phyloP scores from a whole-genome alignment of 2,329 filamentous ascomycete species.

The Orbilia ellipsospora region DNA sequence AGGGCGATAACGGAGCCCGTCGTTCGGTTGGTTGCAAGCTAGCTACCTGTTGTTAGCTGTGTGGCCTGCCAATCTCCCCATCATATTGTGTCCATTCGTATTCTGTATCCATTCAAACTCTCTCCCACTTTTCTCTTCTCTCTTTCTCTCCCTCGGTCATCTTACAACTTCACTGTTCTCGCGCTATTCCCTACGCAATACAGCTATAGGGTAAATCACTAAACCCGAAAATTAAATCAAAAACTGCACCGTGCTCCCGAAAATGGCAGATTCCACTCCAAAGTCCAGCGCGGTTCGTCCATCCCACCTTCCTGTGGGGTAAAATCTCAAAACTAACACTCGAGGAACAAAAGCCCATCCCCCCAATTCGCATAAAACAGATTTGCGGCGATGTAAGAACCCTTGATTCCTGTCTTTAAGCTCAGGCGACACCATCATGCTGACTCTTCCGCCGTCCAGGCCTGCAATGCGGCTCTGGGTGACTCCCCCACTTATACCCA shows the following conservation, averaged over 20 bases:
- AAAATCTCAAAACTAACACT: slow-evolving; percentile 12
- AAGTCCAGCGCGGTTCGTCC: slow-evolving; percentile 37
- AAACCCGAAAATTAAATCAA: not conserved
- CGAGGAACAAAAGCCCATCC: slow-evolving; percentile 69
- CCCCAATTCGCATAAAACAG: slow-evolving; percentile 80
- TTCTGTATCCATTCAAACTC: not conserved
- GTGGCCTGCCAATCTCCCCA: not conserved
- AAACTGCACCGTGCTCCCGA: not conserved
- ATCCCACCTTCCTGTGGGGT: slow-evolving; percentile 28
- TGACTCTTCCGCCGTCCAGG: slow-evolving; percentile 66
- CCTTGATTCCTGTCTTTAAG: slow-evolving; percentile 11
- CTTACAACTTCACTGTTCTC: not conserved
- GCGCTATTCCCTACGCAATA: not conserved
- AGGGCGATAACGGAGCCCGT: slow-evolving; percentile 53
- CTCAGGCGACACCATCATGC: slow-evolving; percentile 12
- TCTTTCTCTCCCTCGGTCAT: not conserved
- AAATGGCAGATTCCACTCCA: slow-evolving; percentile 44
- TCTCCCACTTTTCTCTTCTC: slow-evolving; percentile 4
- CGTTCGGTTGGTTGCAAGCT: not conserved
- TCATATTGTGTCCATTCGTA: not conserved
- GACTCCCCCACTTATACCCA: slow-evolving; percentile 86
- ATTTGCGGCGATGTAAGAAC: slow-evolving; percentile 80
- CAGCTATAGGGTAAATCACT: too few species aligned
- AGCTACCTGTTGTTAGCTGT: not conserved
- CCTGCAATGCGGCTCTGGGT: slow-evolving; percentile 81